These are phyloP conservation scores for Mrakiaceae sp. DNA, from an alignment of 1,284 basidiomycete genomes.

Conservation along the genomic window DNA sequence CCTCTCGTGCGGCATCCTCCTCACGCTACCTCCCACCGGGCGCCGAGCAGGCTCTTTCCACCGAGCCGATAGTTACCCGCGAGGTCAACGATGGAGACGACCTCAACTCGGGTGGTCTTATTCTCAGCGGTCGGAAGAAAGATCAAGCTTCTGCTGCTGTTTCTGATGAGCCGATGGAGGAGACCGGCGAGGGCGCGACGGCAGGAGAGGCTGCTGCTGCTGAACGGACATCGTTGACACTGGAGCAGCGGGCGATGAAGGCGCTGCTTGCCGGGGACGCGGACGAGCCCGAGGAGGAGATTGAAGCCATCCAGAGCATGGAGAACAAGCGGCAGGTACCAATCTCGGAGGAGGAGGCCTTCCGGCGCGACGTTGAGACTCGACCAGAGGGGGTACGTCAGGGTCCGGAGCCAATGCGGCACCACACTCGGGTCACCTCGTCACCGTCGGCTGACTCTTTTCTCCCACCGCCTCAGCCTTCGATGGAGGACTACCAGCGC, in stretches of 20 bases:
- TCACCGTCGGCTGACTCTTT: background rate
- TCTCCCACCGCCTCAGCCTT: constrained; percentile 36
- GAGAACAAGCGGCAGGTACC: constrained; percentile 28
- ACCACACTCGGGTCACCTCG: background rate
- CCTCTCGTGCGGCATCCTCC: constrained; percentile 31
- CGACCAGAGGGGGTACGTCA: constrained; percentile 50
- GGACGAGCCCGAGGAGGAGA: constrained; percentile 37
- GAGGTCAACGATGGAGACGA: constrained; percentile 51
- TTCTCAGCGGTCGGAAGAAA: constrained; percentile 16
- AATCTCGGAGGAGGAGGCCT: constrained; percentile 63
- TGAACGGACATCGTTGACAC: constrained; percentile 19
- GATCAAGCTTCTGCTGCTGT: constrained; percentile 9
- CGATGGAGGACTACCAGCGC: constrained; percentile 75
- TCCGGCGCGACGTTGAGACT: constrained; percentile 62
- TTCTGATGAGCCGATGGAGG: constrained; percentile 43
- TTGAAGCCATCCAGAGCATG: constrained; percentile 47
- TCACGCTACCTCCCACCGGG: constrained; percentile 34
- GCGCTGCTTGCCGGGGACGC: constrained; percentile 48
- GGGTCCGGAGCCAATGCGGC: too few species aligned
- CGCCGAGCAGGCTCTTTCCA: constrained; percentile 27
- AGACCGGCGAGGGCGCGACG: constrained; percentile 41
- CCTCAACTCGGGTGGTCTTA: constrained; percentile 66
- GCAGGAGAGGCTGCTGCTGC: background rate
- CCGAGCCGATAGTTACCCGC: constrained; percentile 25
- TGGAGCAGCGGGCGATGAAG: constrained; percentile 57